Base-by-base conservation (phyloP, 768 basidiomycete species). In the Lactarius tabidus region DNA sequence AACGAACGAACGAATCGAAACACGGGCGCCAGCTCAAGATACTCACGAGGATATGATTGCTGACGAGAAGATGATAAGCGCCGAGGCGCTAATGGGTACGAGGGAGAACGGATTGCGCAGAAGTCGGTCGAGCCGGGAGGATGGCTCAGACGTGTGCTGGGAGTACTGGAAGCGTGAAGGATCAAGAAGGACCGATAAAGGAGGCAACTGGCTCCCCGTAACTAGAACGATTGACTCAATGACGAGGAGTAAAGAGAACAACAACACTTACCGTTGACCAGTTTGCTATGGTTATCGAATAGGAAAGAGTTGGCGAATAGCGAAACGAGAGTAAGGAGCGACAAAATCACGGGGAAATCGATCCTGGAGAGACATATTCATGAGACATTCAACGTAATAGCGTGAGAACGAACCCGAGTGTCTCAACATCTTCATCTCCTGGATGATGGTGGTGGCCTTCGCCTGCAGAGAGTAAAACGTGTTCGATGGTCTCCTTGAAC, bases 401-500 rank as follows among this genome's bases (percentile, higher is more conserved):
- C 26, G 39, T 36, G 20, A 31, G 66, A 29, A 75, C 81, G 63
- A 33, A 82, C 80, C 81, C 80, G 29, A 76, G 70, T 1, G 74
- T 71, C 43, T 78, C 76, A 28, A 79, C 70, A 14, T 74, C 76
- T 63, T 80, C 82, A 67, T 84, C 82, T 12, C 88, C 86, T 43
- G 85, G 81, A 72, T 89, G 88, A 70, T 91, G 90, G 70, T 90
- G 89, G 64, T 85, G 84, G 54, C 80, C 81, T 63, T 82, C 80
- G 20, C 85, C 90, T 8, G 84, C 83, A 55, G 87, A 86, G 51
- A 98, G 80, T 18, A 99, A 74, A 45, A 97, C 75, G 76, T 96
- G 95, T 76, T 99, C 96, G 5, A 98, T 81, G 0, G 95, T 91
- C 80, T 99, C 97, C 73, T 99, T 98, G 71, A 93, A 95, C 20